Evolutionary conservation across 1,284 basidiomycete species (phyloP).

Genomic region (Malassezia vespertilionis): DNA sequence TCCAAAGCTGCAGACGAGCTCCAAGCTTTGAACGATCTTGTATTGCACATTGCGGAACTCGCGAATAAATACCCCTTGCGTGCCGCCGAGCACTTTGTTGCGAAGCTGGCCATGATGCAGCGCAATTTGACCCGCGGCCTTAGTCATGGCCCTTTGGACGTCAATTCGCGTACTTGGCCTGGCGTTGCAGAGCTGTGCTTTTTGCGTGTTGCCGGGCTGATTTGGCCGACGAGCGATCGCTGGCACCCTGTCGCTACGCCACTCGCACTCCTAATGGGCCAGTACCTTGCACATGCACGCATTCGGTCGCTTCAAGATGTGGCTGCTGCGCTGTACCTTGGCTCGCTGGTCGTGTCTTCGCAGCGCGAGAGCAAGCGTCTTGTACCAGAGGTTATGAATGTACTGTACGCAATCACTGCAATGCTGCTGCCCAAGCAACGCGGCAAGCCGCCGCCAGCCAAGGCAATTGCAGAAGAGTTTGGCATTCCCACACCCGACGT

Average conservation of each 20-base stretch:
- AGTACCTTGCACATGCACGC: constrained; percentile 75
- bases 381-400: constrained; percentile 80
- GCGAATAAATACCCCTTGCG: constrained; percentile 70
- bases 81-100: constrained; percentile 66
- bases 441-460: constrained; percentile 15
- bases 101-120: constrained; percentile 80
- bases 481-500: constrained; percentile 42
- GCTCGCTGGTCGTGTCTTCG: constrained; percentile 63
- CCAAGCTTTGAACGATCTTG: constrained; percentile 57
- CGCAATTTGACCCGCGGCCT: constrained; percentile 83
- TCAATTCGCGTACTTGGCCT: constrained; percentile 73
- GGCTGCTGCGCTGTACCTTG: constrained; percentile 75
- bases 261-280: constrained; percentile 73
- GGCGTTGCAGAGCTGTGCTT: constrained; percentile 69
- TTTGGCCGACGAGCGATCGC: constrained; percentile 92
- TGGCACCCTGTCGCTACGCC: constrained; percentile 80
- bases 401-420: constrained; percentile 61
- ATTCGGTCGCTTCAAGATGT: constrained; percentile 66
- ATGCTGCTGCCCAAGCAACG: constrained; percentile 55
- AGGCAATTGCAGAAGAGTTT: constrained; percentile 29
- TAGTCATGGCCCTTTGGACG: constrained; percentile 59
- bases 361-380: constrained; percentile 74
- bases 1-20: constrained; percentile 58
- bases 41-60: constrained; percentile 72
- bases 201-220: constrained; percentile 64